Evolutionary conservation across 768 basidiomycete genomes (phyloP), one percentile per base, ranked within the genome.

Genomic region (Termitomyces sp.): DNA sequence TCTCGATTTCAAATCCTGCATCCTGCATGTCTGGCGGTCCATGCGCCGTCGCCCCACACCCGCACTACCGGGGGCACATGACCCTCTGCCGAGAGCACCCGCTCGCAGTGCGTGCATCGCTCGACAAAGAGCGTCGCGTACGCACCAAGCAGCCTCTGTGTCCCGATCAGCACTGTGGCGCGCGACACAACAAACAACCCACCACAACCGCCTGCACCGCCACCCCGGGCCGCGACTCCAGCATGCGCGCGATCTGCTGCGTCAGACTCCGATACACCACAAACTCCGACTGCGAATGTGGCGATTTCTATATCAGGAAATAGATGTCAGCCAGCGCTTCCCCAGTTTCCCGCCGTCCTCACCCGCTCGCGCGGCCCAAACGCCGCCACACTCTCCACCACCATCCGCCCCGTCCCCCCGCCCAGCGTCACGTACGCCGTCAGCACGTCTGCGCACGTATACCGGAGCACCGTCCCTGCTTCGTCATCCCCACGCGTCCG

Each of bases 311-410:
- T 32, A n/a, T 53, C 18, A 2, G 40, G 39, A 11, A 55, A 15
- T n/a, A n/a, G n/a, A n/a, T 55, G n/a, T 49, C 60, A 60, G 53
- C 45, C 50, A 42, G 32, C 16, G 28, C 28, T 28, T 7, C 20
- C 15, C 8, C 22, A 15, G 2, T 46, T 22, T 54, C 36, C 28
- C 52, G 8, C 18, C 42, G 36, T 18, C 38, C 78, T 55, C 64
- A 88, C 90, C 76, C 76, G 80, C 76, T 93, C 91, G 66, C 90
- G 78, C 24, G 91, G 85, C 7, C 88, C 90, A 70, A 91, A 90
- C 11, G 81, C 82, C n/a, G 85, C 79, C 48, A 89, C 79, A 58
- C 79, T 88, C 67, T 90, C 89, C 35, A 87, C 81, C 13, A 64
- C n/a, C 0, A 65, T 48, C 11, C 81, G 64, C 42, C 86, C 73